Conservation (phyloP, 352 stramenopile species). For the Phytophthora crassamura region DNA sequence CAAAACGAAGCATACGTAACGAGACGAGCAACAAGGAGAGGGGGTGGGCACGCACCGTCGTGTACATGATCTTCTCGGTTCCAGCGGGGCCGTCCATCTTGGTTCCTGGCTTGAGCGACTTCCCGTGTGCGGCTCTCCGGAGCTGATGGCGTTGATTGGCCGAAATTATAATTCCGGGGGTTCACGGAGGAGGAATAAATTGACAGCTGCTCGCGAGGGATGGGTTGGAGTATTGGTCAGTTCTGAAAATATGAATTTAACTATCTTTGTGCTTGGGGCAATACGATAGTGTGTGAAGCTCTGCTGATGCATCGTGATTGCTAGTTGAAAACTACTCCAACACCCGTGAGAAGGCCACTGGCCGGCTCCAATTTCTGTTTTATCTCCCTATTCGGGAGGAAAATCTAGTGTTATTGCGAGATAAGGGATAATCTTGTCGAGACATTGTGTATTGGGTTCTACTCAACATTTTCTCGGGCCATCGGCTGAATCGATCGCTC, state of each 20-base stretch:
- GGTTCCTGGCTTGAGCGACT: conserved; percentile 27
- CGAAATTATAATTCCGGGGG: conserved; percentile 4
- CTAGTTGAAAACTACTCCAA: conserved; percentile 97
- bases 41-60: conserved; percentile 50
- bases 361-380: conserved; percentile 93
- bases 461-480: no score
- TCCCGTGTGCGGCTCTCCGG: conserved; percentile 26
- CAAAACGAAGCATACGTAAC: background rate
- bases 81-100: conserved; percentile 68
- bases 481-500: no score
- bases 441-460: no score
- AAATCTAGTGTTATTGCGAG: no score
- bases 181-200: background rate
- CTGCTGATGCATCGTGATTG: conserved; percentile 95
- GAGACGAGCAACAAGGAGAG: background rate
- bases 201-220: conserved; percentile 43
- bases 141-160: conserved; percentile 27
- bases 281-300: conserved; percentile 94
- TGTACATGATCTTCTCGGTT: conserved; percentile 84
- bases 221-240: background rate
- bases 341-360: conserved; percentile 90
- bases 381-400: conserved; percentile 75
- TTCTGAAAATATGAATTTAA: no score
- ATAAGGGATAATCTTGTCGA: no score
- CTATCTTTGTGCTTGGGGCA: conserved; percentile 94